Evolutionary conservation across 164 flowering plant genomes (phyloP).

Genomic region (Sedum album): DNA sequence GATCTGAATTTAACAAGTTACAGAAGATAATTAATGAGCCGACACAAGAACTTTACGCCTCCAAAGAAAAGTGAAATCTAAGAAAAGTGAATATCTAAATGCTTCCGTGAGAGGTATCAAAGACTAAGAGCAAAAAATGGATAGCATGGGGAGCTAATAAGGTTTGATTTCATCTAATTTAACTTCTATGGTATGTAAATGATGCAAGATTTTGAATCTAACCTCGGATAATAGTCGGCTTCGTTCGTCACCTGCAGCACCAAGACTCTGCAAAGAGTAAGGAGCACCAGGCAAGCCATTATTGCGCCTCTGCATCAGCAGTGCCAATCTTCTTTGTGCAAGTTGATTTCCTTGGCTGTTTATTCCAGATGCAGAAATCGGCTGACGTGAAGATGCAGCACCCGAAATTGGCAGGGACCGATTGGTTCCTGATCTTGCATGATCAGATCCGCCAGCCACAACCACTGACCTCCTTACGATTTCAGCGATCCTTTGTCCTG

Average conservation of each 20-base stretch:
- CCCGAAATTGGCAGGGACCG: background rate
- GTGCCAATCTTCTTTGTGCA: slow-evolving; percentile 36
- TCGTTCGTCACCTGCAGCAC: slow-evolving; percentile 58
- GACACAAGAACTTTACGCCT: too few relatives aligned
- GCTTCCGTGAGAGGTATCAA: too few relatives aligned
- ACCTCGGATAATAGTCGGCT: slow-evolving; percentile 80
- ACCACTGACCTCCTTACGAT: background rate
- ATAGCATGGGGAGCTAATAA: background rate
- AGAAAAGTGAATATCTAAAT: background rate
- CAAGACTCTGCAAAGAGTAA: slow-evolving; percentile 38
- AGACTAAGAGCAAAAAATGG: background rate
- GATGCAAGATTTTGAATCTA: slow-evolving; percentile 15
- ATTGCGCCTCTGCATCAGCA: slow-evolving; percentile 55
- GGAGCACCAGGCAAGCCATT: slow-evolving; percentile 49
- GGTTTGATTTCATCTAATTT: background rate
- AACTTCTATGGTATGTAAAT: background rate
- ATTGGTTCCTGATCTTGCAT: background rate
- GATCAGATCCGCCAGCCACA: background rate
- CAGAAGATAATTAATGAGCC: background rate
- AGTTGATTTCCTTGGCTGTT: slow-evolving; percentile 34
- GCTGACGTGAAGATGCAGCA: slow-evolving; percentile 14
- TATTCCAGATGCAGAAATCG: slow-evolving; percentile 35
- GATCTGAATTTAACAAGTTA: slow-evolving; percentile 34
- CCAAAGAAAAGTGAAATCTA: too few relatives aligned
- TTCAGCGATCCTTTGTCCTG: background rate